phyloP scores from a whole-genome alignment of 352 stramenopile genomes.

The Plasmopara halstedii region DNA sequence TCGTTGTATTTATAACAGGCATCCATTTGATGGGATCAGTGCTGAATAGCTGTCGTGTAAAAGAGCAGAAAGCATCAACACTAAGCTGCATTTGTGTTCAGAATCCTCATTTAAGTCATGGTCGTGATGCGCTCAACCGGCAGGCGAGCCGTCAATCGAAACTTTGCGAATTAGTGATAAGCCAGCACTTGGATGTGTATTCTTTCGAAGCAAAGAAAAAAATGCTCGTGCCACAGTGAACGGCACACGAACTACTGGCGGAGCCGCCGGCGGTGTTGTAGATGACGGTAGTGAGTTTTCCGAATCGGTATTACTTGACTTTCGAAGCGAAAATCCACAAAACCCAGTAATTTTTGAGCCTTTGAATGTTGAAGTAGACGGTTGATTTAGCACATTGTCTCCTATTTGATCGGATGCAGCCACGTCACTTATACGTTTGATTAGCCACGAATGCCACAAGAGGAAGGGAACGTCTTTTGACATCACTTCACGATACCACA shows the following conservation, averaged over 20 bases:
- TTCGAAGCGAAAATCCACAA: constrained; percentile 19
- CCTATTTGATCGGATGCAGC: constrained; percentile 40
- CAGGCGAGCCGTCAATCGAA: constrained; percentile 1
- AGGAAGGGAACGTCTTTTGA: constrained; percentile 65
- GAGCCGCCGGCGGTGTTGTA: constrained; percentile 16
- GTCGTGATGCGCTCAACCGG: constrained; percentile 5
- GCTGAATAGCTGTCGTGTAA: too few species aligned
- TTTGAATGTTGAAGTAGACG: constrained; percentile 5
- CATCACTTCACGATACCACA: constrained; percentile 78
- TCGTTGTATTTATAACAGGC: too few species aligned
- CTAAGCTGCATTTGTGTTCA: constrained; percentile 20
- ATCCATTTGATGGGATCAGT: too few species aligned
- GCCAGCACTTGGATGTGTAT: constrained; percentile 10
- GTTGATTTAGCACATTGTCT: constrained; percentile 6
- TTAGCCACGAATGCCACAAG: constrained; percentile 78
- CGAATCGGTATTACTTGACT: constrained; percentile 4
- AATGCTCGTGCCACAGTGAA: constrained; percentile 63
- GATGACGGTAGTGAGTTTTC: constrained; percentile 18
- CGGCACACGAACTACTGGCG: constrained; percentile 31
- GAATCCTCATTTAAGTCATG: constrained; percentile 8
- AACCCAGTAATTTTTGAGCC: constrained; percentile 10
- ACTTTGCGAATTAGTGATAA: constrained; percentile 10
- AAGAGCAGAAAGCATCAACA: too few species aligned
- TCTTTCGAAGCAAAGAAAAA: constrained; percentile 54
- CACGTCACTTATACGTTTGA: constrained; percentile 66